These are phyloP conservation scores for Beta corolliflora DNA, from an alignment of 179 eudicot genomes.

Conservation along the genomic window DNA sequence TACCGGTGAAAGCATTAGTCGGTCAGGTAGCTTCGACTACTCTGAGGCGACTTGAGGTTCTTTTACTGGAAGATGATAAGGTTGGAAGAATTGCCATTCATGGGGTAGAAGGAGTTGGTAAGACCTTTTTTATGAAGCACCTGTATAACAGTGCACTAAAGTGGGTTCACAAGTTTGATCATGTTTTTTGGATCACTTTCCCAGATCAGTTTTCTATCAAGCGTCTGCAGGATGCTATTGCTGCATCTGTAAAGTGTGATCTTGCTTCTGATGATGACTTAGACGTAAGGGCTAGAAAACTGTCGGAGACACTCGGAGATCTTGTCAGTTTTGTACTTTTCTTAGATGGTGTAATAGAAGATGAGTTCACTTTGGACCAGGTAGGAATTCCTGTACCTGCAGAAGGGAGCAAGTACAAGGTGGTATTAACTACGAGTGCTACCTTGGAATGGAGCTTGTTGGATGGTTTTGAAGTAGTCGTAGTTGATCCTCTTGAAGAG, in stretches of 20 bases:
- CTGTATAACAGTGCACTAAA: neutral
- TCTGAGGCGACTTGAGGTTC: neutral
- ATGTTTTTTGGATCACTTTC: slow-evolving; percentile 4
- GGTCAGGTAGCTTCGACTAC: neutral
- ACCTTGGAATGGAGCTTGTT: neutral
- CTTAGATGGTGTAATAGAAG: slow-evolving; percentile 7
- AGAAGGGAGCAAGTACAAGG: slow-evolving; percentile 2
- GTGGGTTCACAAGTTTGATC: neutral
- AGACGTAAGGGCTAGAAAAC: neutral
- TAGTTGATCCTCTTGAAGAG: neutral
- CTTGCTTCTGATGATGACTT: neutral
- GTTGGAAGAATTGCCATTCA: slow-evolving; percentile 10
- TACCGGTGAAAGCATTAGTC: neutral
- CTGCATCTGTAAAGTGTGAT: neutral
- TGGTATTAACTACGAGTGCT: neutral
- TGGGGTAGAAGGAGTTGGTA: slow-evolving; percentile 11
- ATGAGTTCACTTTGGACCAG: neutral
- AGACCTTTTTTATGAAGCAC: slow-evolving; percentile 18
- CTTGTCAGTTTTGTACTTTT: slow-evolving; percentile 9
- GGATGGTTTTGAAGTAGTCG: neutral
- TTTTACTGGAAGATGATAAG: neutral
- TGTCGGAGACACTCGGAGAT: neutral
- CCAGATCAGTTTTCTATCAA: neutral
- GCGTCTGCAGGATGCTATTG: slow-evolving; percentile 10
- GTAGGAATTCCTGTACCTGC: slow-evolving; percentile 7